A percentile compares a stretch with the other conserved stretches of the same genome.
phyloP scores from a whole-genome alignment of 2,329 filamentous ascomycete species.

The Stromatinia cepivora region DNA sequence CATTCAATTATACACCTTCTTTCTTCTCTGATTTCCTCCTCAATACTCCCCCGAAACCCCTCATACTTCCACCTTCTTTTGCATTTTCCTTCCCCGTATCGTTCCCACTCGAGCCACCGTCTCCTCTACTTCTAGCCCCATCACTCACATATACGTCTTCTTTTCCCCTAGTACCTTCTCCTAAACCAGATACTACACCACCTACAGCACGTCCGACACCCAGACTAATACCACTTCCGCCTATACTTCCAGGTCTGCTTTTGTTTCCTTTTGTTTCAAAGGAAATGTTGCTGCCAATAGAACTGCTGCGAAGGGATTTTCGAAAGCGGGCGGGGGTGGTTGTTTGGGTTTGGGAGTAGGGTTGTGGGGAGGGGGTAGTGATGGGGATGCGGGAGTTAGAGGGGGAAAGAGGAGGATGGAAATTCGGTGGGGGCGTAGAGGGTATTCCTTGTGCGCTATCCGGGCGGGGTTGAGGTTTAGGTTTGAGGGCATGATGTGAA shows the following conservation, averaged over 20 bases:
- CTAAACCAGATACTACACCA: slow-evolving; percentile 24
- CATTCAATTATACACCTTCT: neutral
- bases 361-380: neutral
- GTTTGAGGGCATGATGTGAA: slow-evolving; percentile 1
- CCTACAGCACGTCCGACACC: slow-evolving; percentile 35
- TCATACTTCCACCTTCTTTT: neutral
- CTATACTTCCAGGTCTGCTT: slow-evolving; percentile 8
- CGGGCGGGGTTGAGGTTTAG: neutral
- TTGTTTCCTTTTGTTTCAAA: slow-evolving; percentile 29
- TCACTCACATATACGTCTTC: slow-evolving; percentile 15
- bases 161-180: slow-evolving; percentile 10
- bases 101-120: neutral
- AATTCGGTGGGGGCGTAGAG: slow-evolving; percentile 27
- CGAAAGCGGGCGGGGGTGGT: neutral
- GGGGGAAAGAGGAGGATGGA: slow-evolving; percentile 24
- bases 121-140: neutral
- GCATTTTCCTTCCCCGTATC: slow-evolving; percentile 2
- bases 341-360: neutral
- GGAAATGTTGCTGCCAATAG: slow-evolving; percentile 36
- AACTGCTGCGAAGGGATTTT: slow-evolving; percentile 26
- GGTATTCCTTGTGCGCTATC: neutral
- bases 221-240: slow-evolving; percentile 33
- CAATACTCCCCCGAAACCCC: slow-evolving; percentile 1
- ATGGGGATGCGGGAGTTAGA: neutral
- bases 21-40: slow-evolving; percentile 7